Evolutionary conservation across 2,329 filamentous ascomycete species (phyloP).

Genomic region (Pseudopithomyces maydicus): DNA sequence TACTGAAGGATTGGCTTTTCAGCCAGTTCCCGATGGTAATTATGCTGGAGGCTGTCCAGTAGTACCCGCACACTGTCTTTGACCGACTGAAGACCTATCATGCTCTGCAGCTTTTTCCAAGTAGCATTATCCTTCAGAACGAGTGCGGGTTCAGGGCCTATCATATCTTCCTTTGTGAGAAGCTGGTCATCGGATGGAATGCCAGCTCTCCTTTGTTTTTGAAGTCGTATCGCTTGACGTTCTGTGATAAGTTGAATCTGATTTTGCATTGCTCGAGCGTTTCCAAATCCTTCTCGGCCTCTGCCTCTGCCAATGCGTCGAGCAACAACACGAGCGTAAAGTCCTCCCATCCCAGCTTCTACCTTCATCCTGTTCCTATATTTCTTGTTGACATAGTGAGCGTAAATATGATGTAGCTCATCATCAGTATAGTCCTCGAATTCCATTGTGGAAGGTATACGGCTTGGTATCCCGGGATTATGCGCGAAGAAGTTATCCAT

Average conservation of each 20-base stretch:
- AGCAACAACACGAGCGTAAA: constrained; percentile 68
- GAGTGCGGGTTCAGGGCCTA: constrained; percentile 68
- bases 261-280: constrained; percentile 73
- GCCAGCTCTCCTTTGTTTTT: constrained; percentile 51
- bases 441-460: constrained; percentile 68
- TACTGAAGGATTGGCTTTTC: constrained; percentile 66
- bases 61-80: constrained; percentile 65
- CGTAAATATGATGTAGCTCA: constrained; percentile 68
- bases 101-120: constrained; percentile 61
- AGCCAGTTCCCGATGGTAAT: constrained; percentile 68
- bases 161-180: constrained; percentile 70
- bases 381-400: constrained; percentile 58
- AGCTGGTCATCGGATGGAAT: constrained; percentile 60
- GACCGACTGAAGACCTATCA: constrained; percentile 66
- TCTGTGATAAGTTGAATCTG: constrained; percentile 57
- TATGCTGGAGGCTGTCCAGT: constrained; percentile 65
- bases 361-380: constrained; percentile 63
- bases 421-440: constrained; percentile 72
- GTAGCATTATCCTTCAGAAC: constrained; percentile 59
- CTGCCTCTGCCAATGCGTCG: constrained; percentile 66
- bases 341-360: constrained; percentile 62
- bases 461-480: constrained; percentile 72
- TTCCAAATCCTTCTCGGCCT: constrained; percentile 72
- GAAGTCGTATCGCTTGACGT: constrained; percentile 64
- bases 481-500: constrained; percentile 80